These are phyloP conservation scores for Leccinum truebloodii DNA, from an alignment of 768 basidiomycete species.

Conservation along the genomic window DNA sequence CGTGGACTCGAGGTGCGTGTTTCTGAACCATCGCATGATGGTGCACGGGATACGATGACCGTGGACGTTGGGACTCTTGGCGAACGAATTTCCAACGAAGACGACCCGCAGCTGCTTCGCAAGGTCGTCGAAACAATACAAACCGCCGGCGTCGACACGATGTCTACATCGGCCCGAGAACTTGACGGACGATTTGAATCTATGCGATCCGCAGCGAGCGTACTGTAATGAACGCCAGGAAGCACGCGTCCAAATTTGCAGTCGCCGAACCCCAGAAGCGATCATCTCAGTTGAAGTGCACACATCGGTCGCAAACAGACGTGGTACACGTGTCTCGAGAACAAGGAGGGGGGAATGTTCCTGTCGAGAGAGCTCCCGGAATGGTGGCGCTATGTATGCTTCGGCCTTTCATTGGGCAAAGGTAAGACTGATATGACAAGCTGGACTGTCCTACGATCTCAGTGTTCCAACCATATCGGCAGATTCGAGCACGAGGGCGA, in stretches of 20 bases:
- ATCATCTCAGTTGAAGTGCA: constrained; percentile 4
- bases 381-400: neutral
- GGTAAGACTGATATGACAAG: neutral
- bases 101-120: neutral
- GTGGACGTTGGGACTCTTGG: neutral
- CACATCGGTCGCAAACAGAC: neutral
- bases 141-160: neutral
- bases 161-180: neutral
- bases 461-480: neutral
- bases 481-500: neutral
- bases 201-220: neutral
- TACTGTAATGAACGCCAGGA: neutral
- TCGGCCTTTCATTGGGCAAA: neutral
- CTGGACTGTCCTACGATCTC: neutral
- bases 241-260: neutral
- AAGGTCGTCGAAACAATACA: neutral
- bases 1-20: too few relatives aligned
- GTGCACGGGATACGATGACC: neutral
- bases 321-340: neutral
- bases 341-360: too few relatives aligned
- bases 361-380: neutral
- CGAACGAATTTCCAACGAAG: neutral
- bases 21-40: neutral
- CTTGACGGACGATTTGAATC: neutral
- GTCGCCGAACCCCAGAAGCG: neutral